Base-by-base conservation (phyloP, 768 basidiomycete genomes). In the Podaxis mareebaensis region DNA sequence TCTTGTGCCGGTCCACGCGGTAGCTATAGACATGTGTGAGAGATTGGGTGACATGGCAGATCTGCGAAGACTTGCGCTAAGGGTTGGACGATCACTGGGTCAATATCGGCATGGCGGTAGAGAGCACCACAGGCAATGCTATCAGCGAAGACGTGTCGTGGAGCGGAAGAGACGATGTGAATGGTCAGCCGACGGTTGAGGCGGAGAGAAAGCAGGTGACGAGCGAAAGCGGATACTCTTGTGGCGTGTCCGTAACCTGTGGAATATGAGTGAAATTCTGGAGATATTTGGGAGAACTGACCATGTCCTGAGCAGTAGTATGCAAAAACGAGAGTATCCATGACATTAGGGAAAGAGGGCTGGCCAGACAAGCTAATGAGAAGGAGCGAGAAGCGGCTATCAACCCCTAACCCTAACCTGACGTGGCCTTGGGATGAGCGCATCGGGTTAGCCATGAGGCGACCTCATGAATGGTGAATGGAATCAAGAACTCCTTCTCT, bases 171-270 rank as follows among this genome's bases (percentile, higher is more conserved):
- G 30, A 88, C 82, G 60, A 93, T 88, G 71, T 85, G 77, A 10
- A 92, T 75, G 7, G 70, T 75, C 17, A 86, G 85, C 46, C 73
- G 74, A 5, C 75, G 72, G 4, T 73, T 65, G n/a, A 68, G 65
- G 8, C 71, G 67, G 13, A 87, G 76, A 57, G 73, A 77, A 22
- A 89, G 76, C 17, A 93, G 78, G 66, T 87, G 83, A 52, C 78
- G 74, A 3, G 88, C 79, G 65, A 92, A 85, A 1, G 91, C 91
- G 15, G 90, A 90, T 15, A 92, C 91, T 40, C 91, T 85, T 3
- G 91, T 93, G 8, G 91, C 91, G 70, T 93, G 91, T n/a, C 91
- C 89, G 61, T 89, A 92, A n/a, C 89, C 88, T 90, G 66, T 24
- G n/a, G 20, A 42, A 36, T 56, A 42, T 40, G 20, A 56, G 51